Evolutionary conservation across 306 rosid genomes (phyloP), one percentile per base, ranked within the genome.

Genomic region (Astragalus glycyphyllos): DNA sequence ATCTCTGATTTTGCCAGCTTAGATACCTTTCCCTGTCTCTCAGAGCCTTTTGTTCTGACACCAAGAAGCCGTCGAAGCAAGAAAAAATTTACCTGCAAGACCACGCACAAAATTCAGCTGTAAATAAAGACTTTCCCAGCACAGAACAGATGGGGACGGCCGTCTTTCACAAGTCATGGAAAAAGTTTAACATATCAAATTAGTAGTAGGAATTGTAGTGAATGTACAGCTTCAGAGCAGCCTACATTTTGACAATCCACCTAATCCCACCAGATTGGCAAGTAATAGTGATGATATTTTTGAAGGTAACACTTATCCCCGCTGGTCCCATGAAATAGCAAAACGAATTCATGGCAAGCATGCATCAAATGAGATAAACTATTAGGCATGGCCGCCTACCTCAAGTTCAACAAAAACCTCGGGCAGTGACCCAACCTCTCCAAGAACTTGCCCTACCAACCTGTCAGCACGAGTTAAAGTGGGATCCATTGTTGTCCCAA

Each of bases 401-500:
- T 94, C 99, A 62, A 94, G 91, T 81, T 94, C 97, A 50, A 87
- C 91, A 62, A 67, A 94, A 60, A 91, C 87, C 74, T 94, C 99
- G 0, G 97, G 97, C 12, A 91, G 89, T 16, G 97, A 91, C 61
- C 99, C 99, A 58, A 94, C 99, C 81, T 89, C 99, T 23, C 99
- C 99, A 1, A 94, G 92, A 83, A 94, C 96, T 77, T 94, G 97
- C 42, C 99, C 99, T 6, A 91, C 97, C 88, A 94, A 85, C 76
- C 96, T 84, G 79, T 94, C 99, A 32, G 96, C 99, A 72, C 97
- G 99, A 0, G 96, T 91, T 85, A 94, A 84, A 61, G 97, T 91
- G 73, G 97, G 99, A 73, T 94, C 97, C 98, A 94, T 94, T 50
- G 99, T 94, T 53, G 97, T 87, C 35, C 97, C 97, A 59, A 94